Base-by-base conservation (phyloP, 805 yeast genomes). In the Diddensiella transvaalensis region DNA sequence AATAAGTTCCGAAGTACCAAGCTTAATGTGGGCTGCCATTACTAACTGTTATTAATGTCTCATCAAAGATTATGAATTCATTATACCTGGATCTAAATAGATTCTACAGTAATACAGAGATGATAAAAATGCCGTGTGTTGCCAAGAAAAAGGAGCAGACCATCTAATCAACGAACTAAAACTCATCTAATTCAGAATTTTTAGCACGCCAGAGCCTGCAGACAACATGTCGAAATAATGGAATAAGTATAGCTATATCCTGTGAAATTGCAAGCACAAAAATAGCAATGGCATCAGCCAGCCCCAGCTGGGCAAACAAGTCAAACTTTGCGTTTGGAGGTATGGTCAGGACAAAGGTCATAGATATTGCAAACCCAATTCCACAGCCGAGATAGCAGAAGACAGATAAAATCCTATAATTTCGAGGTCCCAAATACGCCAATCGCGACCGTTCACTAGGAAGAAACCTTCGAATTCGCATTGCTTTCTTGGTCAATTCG, bases 211-310 rank as follows among this genome's bases (percentile, higher is more conserved):
- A n/a, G 26, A 36, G 3, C 4, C 37, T 11, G 13, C 19, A 15
- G 36, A 22, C 17, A 22, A 18, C 22, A 24, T 48, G 38, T 15
- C 21, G 11, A 30, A 44, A 10, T 21, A 26, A n/a, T 18, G 52
- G 54, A 19, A 41, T 32, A 13, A 46, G 32, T 3, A 39, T 46
- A 5, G 51, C 44, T 2, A 53, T 17, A 30, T 53, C 56, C 22
- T 53, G 56, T 3, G 52, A 51, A 4, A 53, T 41, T 5, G 52
- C 44, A 8, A 53, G 41, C 10, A 43, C 43, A 30, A 44, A 53
- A 10, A 53, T 46, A 2, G 54, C 48, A 22, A 43, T 36, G 11
- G 54, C 56, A 23, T 53, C 56, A 19, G 49, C 49, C 11, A 53
- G 40, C 3, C 55, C 52, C 11, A 53, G 46, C 22, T 48, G 52